phyloP scores from a whole-genome alignment of 2,329 filamentous ascomycete genomes.

The Epichloe amarillans region DNA sequence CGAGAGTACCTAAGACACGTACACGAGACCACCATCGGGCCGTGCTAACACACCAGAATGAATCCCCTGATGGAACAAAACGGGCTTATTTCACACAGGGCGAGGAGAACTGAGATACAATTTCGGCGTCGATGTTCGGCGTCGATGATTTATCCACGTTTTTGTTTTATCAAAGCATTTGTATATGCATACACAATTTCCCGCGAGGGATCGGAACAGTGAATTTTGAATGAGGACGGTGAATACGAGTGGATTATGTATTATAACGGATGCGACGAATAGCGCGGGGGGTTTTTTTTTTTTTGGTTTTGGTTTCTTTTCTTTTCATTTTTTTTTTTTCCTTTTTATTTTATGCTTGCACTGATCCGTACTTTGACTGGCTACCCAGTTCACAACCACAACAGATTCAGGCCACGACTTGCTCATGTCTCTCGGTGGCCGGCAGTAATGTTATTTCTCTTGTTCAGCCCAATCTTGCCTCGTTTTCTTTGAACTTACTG shows the following conservation, averaged over 20 bases:
- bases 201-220: conserved; percentile 3
- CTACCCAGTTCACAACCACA: neutral
- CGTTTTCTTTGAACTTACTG: conserved; percentile 10
- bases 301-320: neutral
- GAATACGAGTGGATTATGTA: conserved; percentile 3
- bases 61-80: neutral
- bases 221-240: neutral
- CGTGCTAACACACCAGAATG: conserved; percentile 17
- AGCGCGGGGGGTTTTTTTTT: neutral
- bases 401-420: neutral
- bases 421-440: neutral
- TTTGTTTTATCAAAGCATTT: neutral
- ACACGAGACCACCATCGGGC: conserved; percentile 27
- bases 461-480: neutral
- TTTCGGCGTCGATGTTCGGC: neutral
- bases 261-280: conserved; percentile 5
- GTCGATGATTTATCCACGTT: neutral
- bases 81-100: too few species aligned
- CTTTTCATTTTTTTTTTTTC: too few species aligned
- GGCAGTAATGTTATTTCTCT: neutral
- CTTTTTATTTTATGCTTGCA: too few species aligned
- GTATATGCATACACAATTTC: neutral
- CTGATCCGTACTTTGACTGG: neutral
- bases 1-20: conserved; percentile 47
- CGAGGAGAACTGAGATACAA: neutral